Conservation (phyloP, 768 basidiomycete genomes). For the Psilocybe cyanescens region DNA sequence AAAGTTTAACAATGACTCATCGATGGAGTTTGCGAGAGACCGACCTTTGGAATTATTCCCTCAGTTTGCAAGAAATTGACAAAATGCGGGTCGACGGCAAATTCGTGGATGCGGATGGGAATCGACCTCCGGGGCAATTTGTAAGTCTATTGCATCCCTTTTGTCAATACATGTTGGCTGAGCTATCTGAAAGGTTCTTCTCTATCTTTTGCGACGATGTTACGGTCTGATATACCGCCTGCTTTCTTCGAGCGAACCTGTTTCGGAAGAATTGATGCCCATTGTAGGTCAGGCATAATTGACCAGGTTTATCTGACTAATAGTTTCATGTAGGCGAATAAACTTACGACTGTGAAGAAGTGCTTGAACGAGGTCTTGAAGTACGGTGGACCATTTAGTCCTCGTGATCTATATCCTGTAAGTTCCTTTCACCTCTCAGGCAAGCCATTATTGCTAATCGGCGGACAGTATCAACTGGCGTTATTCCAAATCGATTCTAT, state of each 20-base stretch:
- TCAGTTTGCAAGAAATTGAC: constrained; percentile 94
- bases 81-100: constrained; percentile 97
- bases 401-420: constrained; percentile 93
- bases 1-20: constrained; percentile 91
- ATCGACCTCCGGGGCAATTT: constrained; percentile 92
- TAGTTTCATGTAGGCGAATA: constrained; percentile 74
- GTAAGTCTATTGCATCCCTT: constrained; percentile 47
- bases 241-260: constrained; percentile 94
- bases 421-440: constrained; percentile 30
- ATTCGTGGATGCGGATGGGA: constrained; percentile 93
- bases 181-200: constrained; percentile 65
- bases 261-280: constrained; percentile 98
- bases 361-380: constrained; percentile 95
- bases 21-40: constrained; percentile 97
- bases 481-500: constrained; percentile 94
- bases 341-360: constrained; percentile 95
- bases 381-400: constrained; percentile 91
- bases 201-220: constrained; percentile 93
- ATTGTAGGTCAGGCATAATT: constrained; percentile 51
- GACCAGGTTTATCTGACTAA: neutral
- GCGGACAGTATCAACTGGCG: constrained; percentile 83
- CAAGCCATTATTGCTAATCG: neutral
- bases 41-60: constrained; percentile 91
- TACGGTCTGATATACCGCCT: constrained; percentile 95
- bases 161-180: neutral